Conservation (phyloP, 2,329 filamentous ascomycete species). For the Lanzia echinophila region DNA sequence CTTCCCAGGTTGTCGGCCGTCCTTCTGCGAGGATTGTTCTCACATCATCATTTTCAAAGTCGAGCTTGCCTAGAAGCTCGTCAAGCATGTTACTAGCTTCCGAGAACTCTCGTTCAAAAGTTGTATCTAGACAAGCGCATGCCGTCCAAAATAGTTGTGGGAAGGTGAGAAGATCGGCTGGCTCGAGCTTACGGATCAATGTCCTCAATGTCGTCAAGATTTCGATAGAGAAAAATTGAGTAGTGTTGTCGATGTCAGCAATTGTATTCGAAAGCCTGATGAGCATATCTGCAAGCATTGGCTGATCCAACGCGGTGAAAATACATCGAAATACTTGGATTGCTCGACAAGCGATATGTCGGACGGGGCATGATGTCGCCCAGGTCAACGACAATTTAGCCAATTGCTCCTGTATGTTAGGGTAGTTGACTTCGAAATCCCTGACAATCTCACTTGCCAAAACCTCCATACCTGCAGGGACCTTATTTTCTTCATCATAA, state of each 20-base stretch:
- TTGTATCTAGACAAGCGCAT: slow-evolving; percentile 91
- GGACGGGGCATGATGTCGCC: slow-evolving; percentile 94
- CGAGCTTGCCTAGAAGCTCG: slow-evolving; percentile 74
- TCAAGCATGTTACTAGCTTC: slow-evolving; percentile 90
- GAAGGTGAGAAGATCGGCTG: slow-evolving; percentile 75
- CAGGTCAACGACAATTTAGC: slow-evolving; percentile 83
- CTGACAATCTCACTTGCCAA: slow-evolving; percentile 76
- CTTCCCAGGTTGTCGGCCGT: slow-evolving; percentile 82
- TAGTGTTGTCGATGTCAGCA: slow-evolving; percentile 87
- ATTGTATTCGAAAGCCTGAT: slow-evolving; percentile 93
- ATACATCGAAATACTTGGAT: slow-evolving; percentile 97
- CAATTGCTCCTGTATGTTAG: slow-evolving; percentile 86
- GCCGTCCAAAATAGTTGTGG: slow-evolving; percentile 98
- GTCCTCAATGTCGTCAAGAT: slow-evolving; percentile 91
- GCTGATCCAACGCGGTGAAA: slow-evolving; percentile 79
- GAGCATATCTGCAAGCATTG: slow-evolving; percentile 96
- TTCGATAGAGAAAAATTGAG: slow-evolving; percentile 96
- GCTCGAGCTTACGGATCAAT: slow-evolving; percentile 77
- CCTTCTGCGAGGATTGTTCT: slow-evolving; percentile 68
- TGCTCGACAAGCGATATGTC: slow-evolving; percentile 90
- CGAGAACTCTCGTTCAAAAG: slow-evolving; percentile 91
- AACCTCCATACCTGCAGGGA: slow-evolving; percentile 80
- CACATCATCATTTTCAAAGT: slow-evolving; percentile 65
- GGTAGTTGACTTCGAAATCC: slow-evolving; percentile 79
- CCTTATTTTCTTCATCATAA: slow-evolving; percentile 67